A percentile compares a stretch with the other conserved stretches of the same genome.
These are phyloP conservation scores for Botrytis deweyae DNA, from an alignment of 2,329 filamentous ascomycete species.

Conservation along the genomic window DNA sequence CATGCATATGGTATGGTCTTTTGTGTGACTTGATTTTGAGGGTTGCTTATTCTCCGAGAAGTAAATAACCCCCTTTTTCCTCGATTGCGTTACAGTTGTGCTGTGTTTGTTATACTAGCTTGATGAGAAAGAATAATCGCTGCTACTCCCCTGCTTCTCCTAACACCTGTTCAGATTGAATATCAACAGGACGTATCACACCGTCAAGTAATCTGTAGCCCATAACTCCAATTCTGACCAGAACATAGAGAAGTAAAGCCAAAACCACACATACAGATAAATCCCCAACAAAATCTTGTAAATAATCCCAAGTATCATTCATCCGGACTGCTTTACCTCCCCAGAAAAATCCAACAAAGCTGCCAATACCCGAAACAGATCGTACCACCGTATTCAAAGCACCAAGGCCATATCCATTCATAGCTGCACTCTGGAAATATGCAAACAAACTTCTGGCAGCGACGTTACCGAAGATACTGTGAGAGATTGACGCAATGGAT, in stretches of 20 bases:
- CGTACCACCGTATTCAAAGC: accelerated
- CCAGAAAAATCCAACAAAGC: background rate
- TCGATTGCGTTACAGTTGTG: background rate
- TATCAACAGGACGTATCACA: background rate
- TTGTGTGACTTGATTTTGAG: background rate
- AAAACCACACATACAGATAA: background rate
- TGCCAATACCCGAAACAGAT: background rate
- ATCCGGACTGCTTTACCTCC: accelerated
- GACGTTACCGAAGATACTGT: background rate
- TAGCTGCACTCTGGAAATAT: background rate
- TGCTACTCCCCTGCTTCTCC: accelerated
- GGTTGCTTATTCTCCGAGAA: background rate
- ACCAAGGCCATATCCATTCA: background rate
- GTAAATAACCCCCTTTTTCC: background rate
- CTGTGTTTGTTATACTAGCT: background rate
- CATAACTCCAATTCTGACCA: background rate
- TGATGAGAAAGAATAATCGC: background rate
- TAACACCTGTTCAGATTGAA: accelerated
- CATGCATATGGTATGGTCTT: background rate
- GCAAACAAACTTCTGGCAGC: background rate
- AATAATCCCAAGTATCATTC: background rate
- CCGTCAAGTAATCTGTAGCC: background rate
- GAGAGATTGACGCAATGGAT: background rate
- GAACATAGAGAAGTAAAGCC: background rate
- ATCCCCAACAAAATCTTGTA: background rate